Conservation (phyloP, 2,329 filamentous ascomycete species). For the Penicillium sp. region DNA sequence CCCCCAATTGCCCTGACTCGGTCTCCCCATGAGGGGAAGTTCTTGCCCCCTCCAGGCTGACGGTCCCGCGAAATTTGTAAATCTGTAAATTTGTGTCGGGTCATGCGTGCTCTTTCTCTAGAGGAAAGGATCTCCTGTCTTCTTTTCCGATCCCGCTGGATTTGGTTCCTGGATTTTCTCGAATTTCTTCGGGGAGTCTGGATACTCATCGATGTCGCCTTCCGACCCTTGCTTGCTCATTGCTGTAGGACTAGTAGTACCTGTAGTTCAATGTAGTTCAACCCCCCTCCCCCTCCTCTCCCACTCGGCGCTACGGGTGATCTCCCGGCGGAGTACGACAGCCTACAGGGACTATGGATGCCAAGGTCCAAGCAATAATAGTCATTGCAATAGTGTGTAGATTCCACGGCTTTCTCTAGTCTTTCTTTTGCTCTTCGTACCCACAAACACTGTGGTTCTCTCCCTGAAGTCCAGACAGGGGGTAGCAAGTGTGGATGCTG, state of each 20-base stretch:
- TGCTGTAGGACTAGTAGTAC: not conserved
- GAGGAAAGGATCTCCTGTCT: constrained; percentile 31
- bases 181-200: not conserved
- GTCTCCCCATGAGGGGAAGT: not conserved
- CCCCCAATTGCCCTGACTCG: not conserved
- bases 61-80: constrained; percentile 14
- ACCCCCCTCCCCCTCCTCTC: not conserved
- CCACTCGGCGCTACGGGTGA: constrained; percentile 24
- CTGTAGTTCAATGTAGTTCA: not conserved
- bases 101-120: constrained; percentile 31
- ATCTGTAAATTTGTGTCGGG: constrained; percentile 15
- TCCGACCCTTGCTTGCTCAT: constrained; percentile 11
- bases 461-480: not conserved
- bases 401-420: not conserved
- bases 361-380: constrained; percentile 1
- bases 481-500: not conserved
- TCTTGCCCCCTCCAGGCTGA: not conserved
- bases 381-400: not conserved
- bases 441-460: not conserved
- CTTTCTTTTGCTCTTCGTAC: not conserved
- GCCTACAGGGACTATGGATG: not conserved
- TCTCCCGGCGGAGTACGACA: constrained; percentile 21
- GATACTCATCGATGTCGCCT: constrained; percentile 13
- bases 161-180: not conserved
- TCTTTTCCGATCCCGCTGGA: constrained; percentile 14